Evolutionary conservation across 2,329 filamentous ascomycete genomes (phyloP), one percentile per base, ranked within the genome.

Genomic region (Penicillium sp.): DNA sequence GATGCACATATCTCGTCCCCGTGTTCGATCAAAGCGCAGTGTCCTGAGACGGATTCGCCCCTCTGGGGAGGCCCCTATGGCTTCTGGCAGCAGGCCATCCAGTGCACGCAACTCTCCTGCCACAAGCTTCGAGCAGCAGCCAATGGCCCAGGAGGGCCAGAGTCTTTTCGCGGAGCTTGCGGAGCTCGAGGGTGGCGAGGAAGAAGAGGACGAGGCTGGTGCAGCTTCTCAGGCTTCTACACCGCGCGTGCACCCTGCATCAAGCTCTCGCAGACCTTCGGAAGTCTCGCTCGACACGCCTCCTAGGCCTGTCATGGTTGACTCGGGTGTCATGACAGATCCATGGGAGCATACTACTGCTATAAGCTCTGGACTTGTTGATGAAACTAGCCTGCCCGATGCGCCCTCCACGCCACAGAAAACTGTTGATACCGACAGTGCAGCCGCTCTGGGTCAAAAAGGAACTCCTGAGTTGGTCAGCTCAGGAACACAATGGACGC

Each of bases 151-250:
- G 35, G 71, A 72, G 48, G 77, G 80, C 11, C 87, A 95, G 70
- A 97, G 86, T 58, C 73, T 98, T 35, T 94, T 93, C 62, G 89
- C 89, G 27, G 93, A 98, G 65, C 77, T 98, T 28, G 87, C 86
- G 37, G 87, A 88, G 51, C 72, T 96, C 29, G 84, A 80, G 46
- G 80, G 81, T 41, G 72, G 59, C 49, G 84, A 85, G 52, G 86
- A 87, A 47, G 86, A 87, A 6, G 60, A 60, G 44, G 83, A 84
- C 47, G 83, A 85, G 17, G 72, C 69, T 40, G 67, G 61, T 14
- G 49, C 59, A 14, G 47, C 51, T 27, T 69, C 68, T 7, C 59
- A 58, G 23, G 46, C 57, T 7, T 71, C 69, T 7, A 71, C 68
- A 7, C 68, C 69, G 6, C 63, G 63, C 13, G 62, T 64, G 48